Percentiles rank a stretch among this genome's conserved stretches.
Evolutionary conservation across 805 yeast genomes (phyloP).

Genomic region (Myxozyma mucilagina): DNA sequence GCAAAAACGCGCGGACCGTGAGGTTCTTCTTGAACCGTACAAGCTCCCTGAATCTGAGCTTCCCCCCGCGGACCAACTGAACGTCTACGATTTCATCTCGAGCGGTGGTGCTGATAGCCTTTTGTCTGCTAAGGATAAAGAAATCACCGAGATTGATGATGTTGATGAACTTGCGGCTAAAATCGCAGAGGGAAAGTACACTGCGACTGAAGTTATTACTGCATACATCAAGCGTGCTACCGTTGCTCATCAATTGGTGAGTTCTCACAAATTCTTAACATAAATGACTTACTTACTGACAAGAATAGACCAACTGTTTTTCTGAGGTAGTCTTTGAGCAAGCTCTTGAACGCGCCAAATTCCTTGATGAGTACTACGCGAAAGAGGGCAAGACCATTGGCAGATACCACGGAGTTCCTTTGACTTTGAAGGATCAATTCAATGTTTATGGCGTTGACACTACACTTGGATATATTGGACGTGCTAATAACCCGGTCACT

Average conservation of each 20-base stretch:
- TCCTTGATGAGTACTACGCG: slow-evolving; percentile 53
- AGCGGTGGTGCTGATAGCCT: slow-evolving; percentile 28
- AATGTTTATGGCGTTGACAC: slow-evolving; percentile 56
- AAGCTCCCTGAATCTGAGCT: slow-evolving; percentile 29
- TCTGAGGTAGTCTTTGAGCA: slow-evolving; percentile 52
- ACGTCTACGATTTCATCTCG: slow-evolving; percentile 33
- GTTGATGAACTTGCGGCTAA: slow-evolving; percentile 27
- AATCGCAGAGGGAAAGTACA: slow-evolving; percentile 40
- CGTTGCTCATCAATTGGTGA: slow-evolving; percentile 30
- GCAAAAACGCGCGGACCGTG: slow-evolving; percentile 32
- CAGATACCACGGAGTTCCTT: slow-evolving; percentile 68
- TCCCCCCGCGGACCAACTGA: slow-evolving; percentile 30
- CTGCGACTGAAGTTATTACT: slow-evolving; percentile 49
- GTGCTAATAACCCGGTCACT: slow-evolving; percentile 45
- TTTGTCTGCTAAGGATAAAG: slow-evolving; percentile 33
- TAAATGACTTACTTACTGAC: background rate
- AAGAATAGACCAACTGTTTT: slow-evolving; percentile 36
- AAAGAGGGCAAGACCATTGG: slow-evolving; percentile 55
- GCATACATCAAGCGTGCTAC: slow-evolving; percentile 43
- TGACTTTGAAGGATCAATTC: slow-evolving; percentile 68
- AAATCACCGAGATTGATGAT: slow-evolving; percentile 35
- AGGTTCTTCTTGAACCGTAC: slow-evolving; percentile 34
- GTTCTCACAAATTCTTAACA: background rate
- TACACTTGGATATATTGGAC: slow-evolving; percentile 40
- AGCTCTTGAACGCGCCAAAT: slow-evolving; percentile 58